Conservation (phyloP, 345 rosid species). For the Hibiscus trionum region DNA sequence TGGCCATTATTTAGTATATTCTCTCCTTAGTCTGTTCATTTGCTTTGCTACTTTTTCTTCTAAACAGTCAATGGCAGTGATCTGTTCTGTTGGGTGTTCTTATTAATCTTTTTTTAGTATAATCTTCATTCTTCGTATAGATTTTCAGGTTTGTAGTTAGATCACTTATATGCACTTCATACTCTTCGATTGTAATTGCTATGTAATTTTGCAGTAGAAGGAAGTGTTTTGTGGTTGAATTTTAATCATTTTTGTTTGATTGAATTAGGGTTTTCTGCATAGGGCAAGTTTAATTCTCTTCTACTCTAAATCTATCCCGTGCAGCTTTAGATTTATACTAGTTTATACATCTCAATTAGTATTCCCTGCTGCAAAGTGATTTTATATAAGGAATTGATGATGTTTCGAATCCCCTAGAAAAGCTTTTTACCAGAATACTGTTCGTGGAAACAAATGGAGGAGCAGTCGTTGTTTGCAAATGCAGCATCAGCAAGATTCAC, state of each 20-base stretch:
- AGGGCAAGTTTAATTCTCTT: neutral
- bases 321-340: neutral
- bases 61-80: too few relatives aligned
- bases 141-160: neutral
- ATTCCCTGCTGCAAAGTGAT: neutral
- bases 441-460: neutral
- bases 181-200: neutral
- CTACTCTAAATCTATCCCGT: neutral
- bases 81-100: neutral
- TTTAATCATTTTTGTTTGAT: neutral
- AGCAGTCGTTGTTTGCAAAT: conserved; percentile 14
- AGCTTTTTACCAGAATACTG: neutral
- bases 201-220: neutral
- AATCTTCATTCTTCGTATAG: neutral
- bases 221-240: neutral
- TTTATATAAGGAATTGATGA: too few relatives aligned
- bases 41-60: too few relatives aligned
- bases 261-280: conserved; percentile 3
- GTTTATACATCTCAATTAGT: neutral
- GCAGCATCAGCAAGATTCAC: conserved; percentile 13
- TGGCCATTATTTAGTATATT: neutral
- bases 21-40: too few relatives aligned
- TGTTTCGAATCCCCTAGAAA: neutral
- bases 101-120: neutral
- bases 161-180: neutral